Evolutionary conservation across 768 basidiomycete species (phyloP).

Genomic region (Trametes cinnabarina): DNA sequence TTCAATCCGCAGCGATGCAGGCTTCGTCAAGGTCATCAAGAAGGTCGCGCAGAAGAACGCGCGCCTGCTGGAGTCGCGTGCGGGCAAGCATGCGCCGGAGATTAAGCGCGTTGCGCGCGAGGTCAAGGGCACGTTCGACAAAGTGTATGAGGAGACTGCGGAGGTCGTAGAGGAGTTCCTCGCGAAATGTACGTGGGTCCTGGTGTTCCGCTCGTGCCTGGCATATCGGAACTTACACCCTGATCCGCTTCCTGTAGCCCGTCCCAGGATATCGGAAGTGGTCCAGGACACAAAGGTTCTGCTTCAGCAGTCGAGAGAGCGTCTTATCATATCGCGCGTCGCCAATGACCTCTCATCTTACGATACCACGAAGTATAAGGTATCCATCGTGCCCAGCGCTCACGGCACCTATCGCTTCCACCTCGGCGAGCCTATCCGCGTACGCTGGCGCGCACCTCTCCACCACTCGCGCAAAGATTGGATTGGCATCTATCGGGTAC

Average conservation of each 20-base stretch:
- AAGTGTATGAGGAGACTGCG: constrained; percentile 91
- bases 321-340: constrained; percentile 90
- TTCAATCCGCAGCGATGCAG: constrained; percentile 90
- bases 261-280: constrained; percentile 83
- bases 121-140: constrained; percentile 92
- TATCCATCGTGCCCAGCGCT: constrained; percentile 56
- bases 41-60: constrained; percentile 85
- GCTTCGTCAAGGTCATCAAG: constrained; percentile 97
- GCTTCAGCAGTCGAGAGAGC: constrained; percentile 86
- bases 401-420: constrained; percentile 66
- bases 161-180: constrained; percentile 94
- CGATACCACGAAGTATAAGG: constrained; percentile 76
- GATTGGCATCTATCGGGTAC: constrained; percentile 89
- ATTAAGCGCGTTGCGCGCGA: constrained; percentile 83
- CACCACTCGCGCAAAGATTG: constrained; percentile 91
- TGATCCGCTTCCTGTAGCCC: too few relatives aligned
- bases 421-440: constrained; percentile 84
- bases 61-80: constrained; percentile 67
- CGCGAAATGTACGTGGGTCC: constrained; percentile 65
- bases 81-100: constrained; percentile 80
- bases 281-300: constrained; percentile 91
- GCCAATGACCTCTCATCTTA: constrained; percentile 77
- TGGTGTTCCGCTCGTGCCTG: too few relatives aligned
- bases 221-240: too few relatives aligned
- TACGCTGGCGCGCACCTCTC: constrained; percentile 85